Evolutionary conservation across 768 basidiomycete genomes (phyloP).

Genomic region (Leccinum disarticulatum): DNA sequence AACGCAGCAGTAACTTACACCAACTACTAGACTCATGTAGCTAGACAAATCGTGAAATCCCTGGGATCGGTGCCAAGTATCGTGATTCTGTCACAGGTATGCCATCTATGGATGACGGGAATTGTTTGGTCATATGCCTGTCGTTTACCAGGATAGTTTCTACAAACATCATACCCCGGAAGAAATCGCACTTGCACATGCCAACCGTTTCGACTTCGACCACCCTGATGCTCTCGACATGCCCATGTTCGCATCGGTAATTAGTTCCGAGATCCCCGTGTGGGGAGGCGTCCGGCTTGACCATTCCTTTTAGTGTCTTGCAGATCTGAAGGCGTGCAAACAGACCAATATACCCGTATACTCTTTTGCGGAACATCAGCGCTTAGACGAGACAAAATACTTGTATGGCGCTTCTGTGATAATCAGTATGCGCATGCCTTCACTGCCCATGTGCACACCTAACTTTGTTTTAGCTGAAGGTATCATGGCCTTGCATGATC

Average conservation of each 20-base stretch:
- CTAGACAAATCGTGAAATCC: constrained; percentile 74
- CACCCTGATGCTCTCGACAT: constrained; percentile 94
- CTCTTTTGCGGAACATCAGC: constrained; percentile 89
- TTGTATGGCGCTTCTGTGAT: constrained; percentile 92
- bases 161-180: constrained; percentile 81
- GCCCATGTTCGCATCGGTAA: constrained; percentile 75
- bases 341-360: constrained; percentile 92
- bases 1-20: constrained; percentile 3
- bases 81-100: constrained; percentile 85
- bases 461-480: constrained; percentile 66
- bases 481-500: constrained; percentile 86
- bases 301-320: constrained; percentile 59
- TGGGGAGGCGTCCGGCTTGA: not conserved
- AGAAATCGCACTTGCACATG: constrained; percentile 80
- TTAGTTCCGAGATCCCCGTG: constrained; percentile 23
- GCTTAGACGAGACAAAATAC: constrained; percentile 77
- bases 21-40: constrained; percentile 71
- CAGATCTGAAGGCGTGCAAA: constrained; percentile 80
- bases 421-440: constrained; percentile 52
- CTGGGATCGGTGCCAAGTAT: constrained; percentile 86
- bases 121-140: not conserved
- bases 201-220: constrained; percentile 82
- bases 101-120: constrained; percentile 4
- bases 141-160: constrained; percentile 75
- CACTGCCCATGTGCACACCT: not conserved